phyloP scores from a whole-genome alignment of 2,329 filamentous ascomycete species.

The Colletotrichum lupini region DNA sequence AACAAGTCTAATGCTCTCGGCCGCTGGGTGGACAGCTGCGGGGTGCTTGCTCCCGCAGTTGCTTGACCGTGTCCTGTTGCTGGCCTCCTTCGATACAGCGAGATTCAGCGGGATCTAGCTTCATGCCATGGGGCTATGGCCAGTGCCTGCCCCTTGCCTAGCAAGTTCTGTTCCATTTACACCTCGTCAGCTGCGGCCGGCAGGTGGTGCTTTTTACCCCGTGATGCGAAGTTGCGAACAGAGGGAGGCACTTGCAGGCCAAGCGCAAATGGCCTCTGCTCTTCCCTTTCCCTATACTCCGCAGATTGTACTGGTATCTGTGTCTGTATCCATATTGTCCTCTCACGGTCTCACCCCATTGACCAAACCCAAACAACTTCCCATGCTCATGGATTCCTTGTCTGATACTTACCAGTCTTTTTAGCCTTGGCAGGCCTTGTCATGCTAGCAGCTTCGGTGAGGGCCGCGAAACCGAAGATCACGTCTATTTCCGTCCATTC shows the following conservation, averaged over 20 bases:
- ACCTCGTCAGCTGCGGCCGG: not conserved
- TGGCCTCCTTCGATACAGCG: not conserved
- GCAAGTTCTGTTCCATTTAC: not conserved
- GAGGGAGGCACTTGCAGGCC: not conserved
- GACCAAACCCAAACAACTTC: not conserved
- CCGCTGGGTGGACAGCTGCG: not conserved
- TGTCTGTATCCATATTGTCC: not conserved
- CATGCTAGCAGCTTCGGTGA: conserved; percentile 14
- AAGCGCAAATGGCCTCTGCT: not conserved
- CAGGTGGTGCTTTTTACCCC: not conserved
- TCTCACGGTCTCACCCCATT: not conserved
- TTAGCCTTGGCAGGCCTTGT: not conserved
- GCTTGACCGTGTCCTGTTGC: not conserved
- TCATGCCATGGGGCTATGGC: not conserved
- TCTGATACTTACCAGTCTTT: not conserved
- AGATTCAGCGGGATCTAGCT: not conserved
- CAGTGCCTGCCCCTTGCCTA: not conserved
- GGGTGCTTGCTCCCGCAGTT: not conserved
- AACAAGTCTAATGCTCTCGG: not conserved
- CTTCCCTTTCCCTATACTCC: not conserved
- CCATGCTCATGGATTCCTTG: conserved; percentile 13
- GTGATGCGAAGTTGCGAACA: not conserved
- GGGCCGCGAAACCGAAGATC: conserved; percentile 19
- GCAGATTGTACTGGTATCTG: too few relatives aligned
- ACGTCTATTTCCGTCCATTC: conserved; percentile 18